phyloP scores from a whole-genome alignment of 1,284 basidiomycete genomes.

The Pseudozyma tsukubaensis region DNA sequence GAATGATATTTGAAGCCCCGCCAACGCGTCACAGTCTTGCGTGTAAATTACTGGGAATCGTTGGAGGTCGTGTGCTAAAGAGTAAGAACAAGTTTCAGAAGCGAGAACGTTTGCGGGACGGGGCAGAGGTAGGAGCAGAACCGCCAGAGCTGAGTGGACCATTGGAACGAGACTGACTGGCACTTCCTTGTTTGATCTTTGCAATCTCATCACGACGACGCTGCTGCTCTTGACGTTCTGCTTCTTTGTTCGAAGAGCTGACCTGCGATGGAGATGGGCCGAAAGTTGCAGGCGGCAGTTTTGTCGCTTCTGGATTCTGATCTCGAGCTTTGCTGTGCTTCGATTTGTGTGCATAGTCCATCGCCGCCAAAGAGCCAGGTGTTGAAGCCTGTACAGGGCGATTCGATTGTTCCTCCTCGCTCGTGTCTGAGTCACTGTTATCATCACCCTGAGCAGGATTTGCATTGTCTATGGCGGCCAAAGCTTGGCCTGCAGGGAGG shows the following conservation, averaged over 20 bases:
- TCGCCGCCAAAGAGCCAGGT: not conserved
- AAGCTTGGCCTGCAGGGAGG: not conserved
- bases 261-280: constrained; percentile 5
- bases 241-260: constrained; percentile 2
- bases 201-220: constrained; percentile 35
- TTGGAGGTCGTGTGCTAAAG: too few relatives aligned
- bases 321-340: not conserved
- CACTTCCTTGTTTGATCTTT: constrained; percentile 18
- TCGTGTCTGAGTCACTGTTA: not conserved
- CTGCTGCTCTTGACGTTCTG: constrained; percentile 20
- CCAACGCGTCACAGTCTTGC: too few relatives aligned
- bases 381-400: not conserved
- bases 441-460: not conserved
- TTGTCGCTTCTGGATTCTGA: not conserved
- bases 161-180: not conserved
- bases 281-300: constrained; percentile 7
- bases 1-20: too few relatives aligned
- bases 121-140: not conserved
- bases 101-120: constrained; percentile 28
- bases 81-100: constrained; percentile 8
- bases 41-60: too few relatives aligned
- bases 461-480: not conserved
- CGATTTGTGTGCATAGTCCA: too few relatives aligned
- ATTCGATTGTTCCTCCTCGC: not conserved
- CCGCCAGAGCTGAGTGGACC: not conserved